These are phyloP conservation scores for Nicotiana obtusifolia DNA, from an alignment of 257 asterid species.

Conservation along the genomic window DNA sequence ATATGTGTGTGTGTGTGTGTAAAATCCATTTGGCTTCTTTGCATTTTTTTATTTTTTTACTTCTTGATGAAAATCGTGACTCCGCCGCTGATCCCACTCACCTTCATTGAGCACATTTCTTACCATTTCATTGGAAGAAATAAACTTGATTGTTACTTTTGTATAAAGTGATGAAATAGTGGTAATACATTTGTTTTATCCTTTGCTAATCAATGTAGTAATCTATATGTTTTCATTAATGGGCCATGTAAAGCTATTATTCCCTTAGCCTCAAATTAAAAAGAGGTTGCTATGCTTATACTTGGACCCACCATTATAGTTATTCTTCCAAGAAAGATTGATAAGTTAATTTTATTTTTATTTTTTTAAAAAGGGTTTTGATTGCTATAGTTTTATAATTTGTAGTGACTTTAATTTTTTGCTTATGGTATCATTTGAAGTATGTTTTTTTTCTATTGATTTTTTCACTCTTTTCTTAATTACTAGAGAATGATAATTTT, in stretches of 20 bases:
- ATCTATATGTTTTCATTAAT: neutral
- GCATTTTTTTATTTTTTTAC: too few species aligned
- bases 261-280: neutral
- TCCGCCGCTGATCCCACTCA: too few species aligned
- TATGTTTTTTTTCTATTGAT: neutral
- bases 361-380: neutral
- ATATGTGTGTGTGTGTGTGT: too few species aligned
- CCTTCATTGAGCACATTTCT: neutral
- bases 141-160: neutral
- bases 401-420: neutral
- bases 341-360: neutral
- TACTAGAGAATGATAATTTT: neutral
- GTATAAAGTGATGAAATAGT: slow-evolving; percentile 1
- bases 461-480: neutral
- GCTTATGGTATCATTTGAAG: neutral
- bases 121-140: neutral
- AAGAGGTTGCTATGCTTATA: neutral
- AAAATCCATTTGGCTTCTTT: too few species aligned
- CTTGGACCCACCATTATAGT: slow-evolving; percentile 4
- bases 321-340: slow-evolving; percentile 6
- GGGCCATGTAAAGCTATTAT: neutral
- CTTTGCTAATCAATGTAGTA: neutral
- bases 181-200: slow-evolving; percentile 5
- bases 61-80: too few species aligned
- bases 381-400: neutral